Evolutionary conservation across 345 rosid genomes (phyloP).

Genomic region (Acer negundo): DNA sequence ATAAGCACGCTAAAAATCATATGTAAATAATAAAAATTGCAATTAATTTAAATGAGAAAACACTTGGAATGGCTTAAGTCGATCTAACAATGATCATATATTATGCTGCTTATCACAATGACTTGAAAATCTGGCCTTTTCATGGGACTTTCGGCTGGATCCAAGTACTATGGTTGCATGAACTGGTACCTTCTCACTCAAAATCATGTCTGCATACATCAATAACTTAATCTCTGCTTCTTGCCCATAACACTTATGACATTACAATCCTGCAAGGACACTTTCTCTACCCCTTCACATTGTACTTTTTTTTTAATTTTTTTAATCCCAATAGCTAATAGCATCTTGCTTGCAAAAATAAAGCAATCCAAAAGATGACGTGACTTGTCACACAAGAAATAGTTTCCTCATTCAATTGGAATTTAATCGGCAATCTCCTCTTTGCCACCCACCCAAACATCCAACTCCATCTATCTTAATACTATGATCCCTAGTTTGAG

Average conservation of each 20-base stretch:
- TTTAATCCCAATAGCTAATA: background rate
- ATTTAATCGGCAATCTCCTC: background rate
- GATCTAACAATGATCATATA: background rate
- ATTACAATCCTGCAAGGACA: background rate
- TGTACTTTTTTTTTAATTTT: background rate
- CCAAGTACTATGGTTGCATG: background rate
- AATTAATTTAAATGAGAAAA: background rate
- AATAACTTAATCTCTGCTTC: background rate
- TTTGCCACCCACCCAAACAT: background rate
- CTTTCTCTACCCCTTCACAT: background rate
- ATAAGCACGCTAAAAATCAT: background rate
- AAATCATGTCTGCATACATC: background rate
- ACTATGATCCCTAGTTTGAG: background rate
- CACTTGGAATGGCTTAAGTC: background rate
- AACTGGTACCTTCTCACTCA: background rate
- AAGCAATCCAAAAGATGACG: background rate
- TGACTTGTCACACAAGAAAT: background rate
- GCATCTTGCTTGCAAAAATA: background rate
- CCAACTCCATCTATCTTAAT: background rate
- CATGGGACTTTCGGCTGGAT: background rate
- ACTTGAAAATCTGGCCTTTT: background rate
- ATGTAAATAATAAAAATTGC: background rate
- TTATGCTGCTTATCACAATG: background rate
- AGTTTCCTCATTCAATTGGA: background rate
- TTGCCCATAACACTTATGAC: background rate